phyloP scores from a whole-genome alignment of 306 rosid species.

The Ceratonia siliqua region DNA sequence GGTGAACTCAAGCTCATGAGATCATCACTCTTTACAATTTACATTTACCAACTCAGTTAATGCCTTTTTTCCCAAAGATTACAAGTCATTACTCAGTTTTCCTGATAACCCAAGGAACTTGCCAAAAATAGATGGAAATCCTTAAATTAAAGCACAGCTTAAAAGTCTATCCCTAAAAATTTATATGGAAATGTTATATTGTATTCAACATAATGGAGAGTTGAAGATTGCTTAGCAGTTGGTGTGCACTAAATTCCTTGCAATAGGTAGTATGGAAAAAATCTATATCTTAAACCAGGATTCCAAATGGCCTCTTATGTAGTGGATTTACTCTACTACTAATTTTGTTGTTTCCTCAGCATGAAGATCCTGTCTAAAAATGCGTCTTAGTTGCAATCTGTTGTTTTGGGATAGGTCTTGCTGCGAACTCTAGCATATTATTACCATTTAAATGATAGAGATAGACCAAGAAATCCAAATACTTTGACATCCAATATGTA shows the following conservation, averaged over 20 bases:
- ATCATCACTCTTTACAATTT: no score
- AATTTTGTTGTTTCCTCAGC: neutral
- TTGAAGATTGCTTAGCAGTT: neutral
- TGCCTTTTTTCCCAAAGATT: slow-evolving; percentile 19
- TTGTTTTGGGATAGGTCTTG: slow-evolving; percentile 28
- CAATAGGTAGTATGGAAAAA: slow-evolving; percentile 9
- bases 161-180: slow-evolving; percentile 6
- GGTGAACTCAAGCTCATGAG: no score
- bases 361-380: neutral
- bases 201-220: slow-evolving; percentile 4
- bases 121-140: slow-evolving; percentile 24
- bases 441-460: slow-evolving; percentile 2
- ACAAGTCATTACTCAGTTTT: slow-evolving; percentile 10
- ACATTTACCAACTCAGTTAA: slow-evolving; percentile 24
- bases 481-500: slow-evolving; percentile 16
- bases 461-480: slow-evolving; percentile 12
- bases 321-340: slow-evolving; percentile 2
- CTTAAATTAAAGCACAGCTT: neutral
- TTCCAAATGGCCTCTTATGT: neutral
- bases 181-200: neutral
- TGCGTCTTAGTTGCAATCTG: slow-evolving; percentile 16
- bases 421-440: slow-evolving; percentile 24
- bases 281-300: slow-evolving; percentile 21
- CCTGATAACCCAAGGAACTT: slow-evolving; percentile 8
- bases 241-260: neutral